These are phyloP conservation scores for Diddensiella transvaalensis DNA, from an alignment of 805 yeast species.

Conservation along the genomic window DNA sequence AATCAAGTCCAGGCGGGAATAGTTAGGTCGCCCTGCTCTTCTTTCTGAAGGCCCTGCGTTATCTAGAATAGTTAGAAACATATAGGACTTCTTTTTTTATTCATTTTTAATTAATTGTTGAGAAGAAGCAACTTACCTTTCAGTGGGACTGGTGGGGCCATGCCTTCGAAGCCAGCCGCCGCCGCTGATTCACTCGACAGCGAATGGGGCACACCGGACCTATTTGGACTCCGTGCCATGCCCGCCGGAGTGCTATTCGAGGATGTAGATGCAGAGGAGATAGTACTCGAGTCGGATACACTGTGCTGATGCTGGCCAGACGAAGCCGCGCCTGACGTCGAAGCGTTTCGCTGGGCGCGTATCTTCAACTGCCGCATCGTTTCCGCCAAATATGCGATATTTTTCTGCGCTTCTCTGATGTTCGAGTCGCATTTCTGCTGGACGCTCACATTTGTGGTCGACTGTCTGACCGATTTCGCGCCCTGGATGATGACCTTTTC, in stretches of 20 bases:
- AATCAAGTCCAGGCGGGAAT: conserved; percentile 56
- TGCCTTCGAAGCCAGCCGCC: neutral
- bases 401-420: conserved; percentile 86
- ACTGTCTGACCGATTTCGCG: conserved; percentile 73
- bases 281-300: conserved; percentile 15
- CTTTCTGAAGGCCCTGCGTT: conserved; percentile 7
- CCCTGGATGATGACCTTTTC: conserved; percentile 87
- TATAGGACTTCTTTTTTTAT: too few species aligned
- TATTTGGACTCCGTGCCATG: neutral
- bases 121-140: too few species aligned
- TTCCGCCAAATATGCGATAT: conserved; percentile 82
- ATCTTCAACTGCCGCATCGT: conserved; percentile 60
- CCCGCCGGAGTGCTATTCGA: neutral
- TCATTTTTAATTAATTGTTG: too few species aligned
- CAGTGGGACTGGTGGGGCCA: conserved; percentile 19
- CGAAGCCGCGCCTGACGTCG: conserved; percentile 2
- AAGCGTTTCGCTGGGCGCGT: conserved; percentile 9
- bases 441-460: conserved; percentile 74
- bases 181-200: conserved; percentile 1
- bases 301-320: conserved; percentile 16
- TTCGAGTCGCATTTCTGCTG: conserved; percentile 88
- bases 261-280: conserved; percentile 6
- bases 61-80: conserved; percentile 4
- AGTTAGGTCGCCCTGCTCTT: conserved; percentile 22
- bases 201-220: neutral